Evolutionary conservation across 2,329 filamentous ascomycete genomes (phyloP).

Genomic region (Pestalotiopsis sp.): DNA sequence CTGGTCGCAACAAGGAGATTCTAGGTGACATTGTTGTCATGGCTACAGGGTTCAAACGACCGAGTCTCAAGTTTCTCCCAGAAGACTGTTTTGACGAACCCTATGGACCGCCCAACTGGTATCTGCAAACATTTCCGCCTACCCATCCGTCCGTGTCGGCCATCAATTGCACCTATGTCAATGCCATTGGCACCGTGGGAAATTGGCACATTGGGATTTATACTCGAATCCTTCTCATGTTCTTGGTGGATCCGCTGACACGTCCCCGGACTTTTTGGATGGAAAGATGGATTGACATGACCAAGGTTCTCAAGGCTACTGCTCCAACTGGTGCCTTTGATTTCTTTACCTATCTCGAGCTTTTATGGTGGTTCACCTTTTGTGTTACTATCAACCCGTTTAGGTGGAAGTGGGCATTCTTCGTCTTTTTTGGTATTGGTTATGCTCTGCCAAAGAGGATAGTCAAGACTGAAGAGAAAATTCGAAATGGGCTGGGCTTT

Average conservation of each 20-base stretch:
- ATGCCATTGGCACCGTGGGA: constrained; percentile 79
- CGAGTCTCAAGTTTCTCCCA: constrained; percentile 74
- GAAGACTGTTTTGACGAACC: constrained; percentile 72
- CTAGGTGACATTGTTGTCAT: constrained; percentile 78
- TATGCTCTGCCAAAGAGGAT: constrained; percentile 66
- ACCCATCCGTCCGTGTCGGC: constrained; percentile 72
- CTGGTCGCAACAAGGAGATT: constrained; percentile 67
- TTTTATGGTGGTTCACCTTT: constrained; percentile 85
- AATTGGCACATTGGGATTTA: constrained; percentile 93
- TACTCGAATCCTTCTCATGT: constrained; percentile 84
- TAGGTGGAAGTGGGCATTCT: constrained; percentile 86
- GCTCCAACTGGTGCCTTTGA: constrained; percentile 80
- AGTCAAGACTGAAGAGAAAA: constrained; percentile 65
- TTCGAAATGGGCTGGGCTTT: constrained; percentile 57
- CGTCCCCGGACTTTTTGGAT: constrained; percentile 75
- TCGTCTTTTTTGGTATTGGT: constrained; percentile 80
- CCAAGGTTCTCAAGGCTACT: constrained; percentile 67
- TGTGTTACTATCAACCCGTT: constrained; percentile 81
- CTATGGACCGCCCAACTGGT: constrained; percentile 84
- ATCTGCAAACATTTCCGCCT: constrained; percentile 83
- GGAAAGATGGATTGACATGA: constrained; percentile 87
- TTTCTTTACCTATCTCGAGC: constrained; percentile 86
- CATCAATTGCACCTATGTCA: constrained; percentile 81
- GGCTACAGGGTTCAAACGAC: constrained; percentile 81
- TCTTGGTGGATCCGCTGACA: constrained; percentile 77